Base-by-base conservation (phyloP, 2,329 filamentous ascomycete genomes). In the Akanthomyces uredinophilus region DNA sequence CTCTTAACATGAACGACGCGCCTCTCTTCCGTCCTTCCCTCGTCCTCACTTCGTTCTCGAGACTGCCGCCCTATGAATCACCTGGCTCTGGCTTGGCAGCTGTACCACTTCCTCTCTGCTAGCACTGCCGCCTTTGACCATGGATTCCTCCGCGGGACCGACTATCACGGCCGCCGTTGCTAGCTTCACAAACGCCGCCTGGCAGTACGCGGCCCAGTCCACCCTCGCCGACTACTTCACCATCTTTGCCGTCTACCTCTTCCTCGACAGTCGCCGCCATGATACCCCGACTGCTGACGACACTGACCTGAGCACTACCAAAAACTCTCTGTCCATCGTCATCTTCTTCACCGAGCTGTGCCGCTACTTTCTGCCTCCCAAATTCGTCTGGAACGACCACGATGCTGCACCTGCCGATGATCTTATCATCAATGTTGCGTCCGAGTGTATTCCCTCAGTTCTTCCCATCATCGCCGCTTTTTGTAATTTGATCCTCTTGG, bases 191-290 rank as follows among this genome's bases (percentile, higher is more conserved):
- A 35, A 35, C 32, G 32, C 20, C 8, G 24, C 29, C 49, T 51
- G 24, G 49, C 49, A n/a, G 6, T 16, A 7, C 16, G 49, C 18
- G 13, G 49, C 49, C 49, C n/a, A 35, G 2, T 32, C 49, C 27
- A 18, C 11, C 24, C 6, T 73, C 44, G 65, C 29, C 20, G 49
- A 51, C 27, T 51, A 32, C 27, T 32, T 35, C 10, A n/a, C 72
- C 60, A 63, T 75, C 63, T 71, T 77, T 66, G 72, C 72, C 61
- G 61, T 78, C 59, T 65, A 74, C 62, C 61, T 73, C 62, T 71
- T 76, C 65, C 70, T 72, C 62, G 14, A 35, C 5, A 35, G 20
- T 5, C 49, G 49, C 11, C 49, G 35, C 22, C 16, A 55, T 24
- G 52, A 35, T 8, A 7, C n/a, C 22, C 35, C 52, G 16, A 41